Conservation (phyloP, 108 stramenopile species). For the Fragilaria radians region DNA sequence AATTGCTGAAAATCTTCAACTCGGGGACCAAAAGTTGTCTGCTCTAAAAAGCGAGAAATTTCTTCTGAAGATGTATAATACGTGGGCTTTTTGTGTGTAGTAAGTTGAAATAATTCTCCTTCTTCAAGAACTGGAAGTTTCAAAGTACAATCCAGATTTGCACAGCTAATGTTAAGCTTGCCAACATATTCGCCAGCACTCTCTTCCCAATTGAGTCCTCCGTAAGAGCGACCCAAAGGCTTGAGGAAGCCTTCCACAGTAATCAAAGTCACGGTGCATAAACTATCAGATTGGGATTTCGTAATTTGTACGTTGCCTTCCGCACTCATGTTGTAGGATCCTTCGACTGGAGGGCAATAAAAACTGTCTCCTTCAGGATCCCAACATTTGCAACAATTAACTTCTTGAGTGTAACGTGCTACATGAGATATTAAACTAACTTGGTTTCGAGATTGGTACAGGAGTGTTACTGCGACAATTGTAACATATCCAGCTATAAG, state of each 20-base stretch:
- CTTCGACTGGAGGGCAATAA: no score
- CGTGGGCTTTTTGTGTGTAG: conserved; percentile 2
- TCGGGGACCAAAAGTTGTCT: conserved; percentile 45
- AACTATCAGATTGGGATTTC: no score
- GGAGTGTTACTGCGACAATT: no score
- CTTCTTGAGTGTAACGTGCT: no score
- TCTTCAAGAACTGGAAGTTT: not conserved
- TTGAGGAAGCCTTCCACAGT: conserved; percentile 12
- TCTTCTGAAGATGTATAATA: conserved; percentile 15
- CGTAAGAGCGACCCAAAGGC: conserved; percentile 16
- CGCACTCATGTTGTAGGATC: no score
- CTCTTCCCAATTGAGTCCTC: conserved; percentile 12
- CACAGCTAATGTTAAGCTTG: not conserved
- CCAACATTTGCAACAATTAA: no score
- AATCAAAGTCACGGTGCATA: no score
- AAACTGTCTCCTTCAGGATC: no score
- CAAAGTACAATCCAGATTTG: not conserved
- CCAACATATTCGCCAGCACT: not conserved
- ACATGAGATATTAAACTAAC: no score
- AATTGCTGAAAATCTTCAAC: conserved; percentile 18
- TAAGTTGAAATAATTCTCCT: not conserved
- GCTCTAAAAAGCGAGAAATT: conserved; percentile 47
- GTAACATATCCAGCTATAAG: no score
- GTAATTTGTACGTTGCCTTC: no score
- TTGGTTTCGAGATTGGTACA: no score